These are phyloP conservation scores for Coccomyxa sp. DNA, from an alignment of 139 green algal species.

Conservation along the genomic window DNA sequence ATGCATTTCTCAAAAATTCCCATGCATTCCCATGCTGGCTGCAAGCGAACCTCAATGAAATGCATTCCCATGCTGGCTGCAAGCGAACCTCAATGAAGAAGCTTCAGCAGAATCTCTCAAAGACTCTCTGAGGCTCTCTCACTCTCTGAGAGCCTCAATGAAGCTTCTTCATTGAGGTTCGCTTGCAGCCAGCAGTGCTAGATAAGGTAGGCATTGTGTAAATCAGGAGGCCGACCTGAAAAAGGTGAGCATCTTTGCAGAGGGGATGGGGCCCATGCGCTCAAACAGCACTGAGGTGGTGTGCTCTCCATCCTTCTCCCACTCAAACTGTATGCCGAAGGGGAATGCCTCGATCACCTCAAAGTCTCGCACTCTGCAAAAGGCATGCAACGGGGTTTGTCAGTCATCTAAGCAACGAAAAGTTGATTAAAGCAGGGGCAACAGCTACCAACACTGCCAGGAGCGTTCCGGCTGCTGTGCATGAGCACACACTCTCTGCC, in stretches of 20 bases:
- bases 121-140: too few relatives aligned
- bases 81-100: too few relatives aligned
- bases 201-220: too few relatives aligned
- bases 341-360: slow-evolving; percentile 87
- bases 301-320: slow-evolving; percentile 73
- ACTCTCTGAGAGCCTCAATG: too few relatives aligned
- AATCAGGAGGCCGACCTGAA: slow-evolving; percentile 48
- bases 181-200: too few relatives aligned
- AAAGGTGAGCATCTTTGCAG: slow-evolving; percentile 91
- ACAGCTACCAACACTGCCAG: neutral
- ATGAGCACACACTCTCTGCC: too few relatives aligned
- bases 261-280: slow-evolving; percentile 65
- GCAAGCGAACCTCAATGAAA: too few relatives aligned
- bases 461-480: neutral
- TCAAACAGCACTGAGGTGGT: slow-evolving; percentile 66
- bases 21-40: too few relatives aligned
- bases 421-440: neutral
- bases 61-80: too few relatives aligned
- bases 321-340: slow-evolving; percentile 78
- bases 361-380: slow-evolving; percentile 88
- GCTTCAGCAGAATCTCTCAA: too few relatives aligned
- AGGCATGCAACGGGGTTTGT: neutral
- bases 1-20: too few relatives aligned
- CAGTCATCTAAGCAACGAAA: neutral
- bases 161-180: too few relatives aligned